phyloP scores from a whole-genome alignment of 2,329 filamentous ascomycete species.

The Monosporascus sp. region DNA sequence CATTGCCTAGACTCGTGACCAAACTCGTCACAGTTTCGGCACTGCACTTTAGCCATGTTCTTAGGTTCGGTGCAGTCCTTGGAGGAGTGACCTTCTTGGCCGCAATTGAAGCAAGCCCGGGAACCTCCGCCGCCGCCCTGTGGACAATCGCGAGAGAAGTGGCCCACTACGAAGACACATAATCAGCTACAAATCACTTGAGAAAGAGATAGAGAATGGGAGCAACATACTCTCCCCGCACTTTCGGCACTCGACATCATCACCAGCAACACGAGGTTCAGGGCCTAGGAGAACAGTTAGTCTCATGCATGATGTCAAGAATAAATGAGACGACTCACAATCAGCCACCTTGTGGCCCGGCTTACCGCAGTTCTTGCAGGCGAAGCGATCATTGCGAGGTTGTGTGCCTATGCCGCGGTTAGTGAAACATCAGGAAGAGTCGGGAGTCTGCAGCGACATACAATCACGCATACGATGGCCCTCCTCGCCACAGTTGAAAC shows the following conservation, averaged over 20 bases:
- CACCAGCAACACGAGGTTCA: slow-evolving; percentile 55
- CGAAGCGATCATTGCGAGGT: slow-evolving; percentile 59
- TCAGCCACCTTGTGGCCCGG: slow-evolving; percentile 46
- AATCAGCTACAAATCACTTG: slow-evolving; percentile 6
- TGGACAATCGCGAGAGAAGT: slow-evolving; percentile 61
- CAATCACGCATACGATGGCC: slow-evolving; percentile 69
- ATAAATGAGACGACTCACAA: slow-evolving; percentile 33
- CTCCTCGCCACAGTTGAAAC: slow-evolving; percentile 58
- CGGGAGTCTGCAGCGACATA: slow-evolving; percentile 30
- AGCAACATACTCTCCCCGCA: slow-evolving; percentile 52
- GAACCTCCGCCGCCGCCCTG: slow-evolving; percentile 49
- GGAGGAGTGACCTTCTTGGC: slow-evolving; percentile 53
- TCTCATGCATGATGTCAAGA: slow-evolving; percentile 5
- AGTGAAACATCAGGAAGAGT: slow-evolving; percentile 4
- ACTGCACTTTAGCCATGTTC: slow-evolving; percentile 36
- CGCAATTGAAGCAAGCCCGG: slow-evolving; percentile 57
- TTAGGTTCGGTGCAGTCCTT: slow-evolving; percentile 45
- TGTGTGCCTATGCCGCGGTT: slow-evolving; percentile 39
- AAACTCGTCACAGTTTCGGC: slow-evolving; percentile 47
- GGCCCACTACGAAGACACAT: slow-evolving; percentile 42
- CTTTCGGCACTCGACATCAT: slow-evolving; percentile 60
- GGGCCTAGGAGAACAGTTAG: slow-evolving; percentile 27
- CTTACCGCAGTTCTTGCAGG: slow-evolving; percentile 64
- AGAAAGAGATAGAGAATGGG: background rate
- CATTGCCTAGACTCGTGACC: slow-evolving; percentile 47